A percentile compares a stretch with the other conserved stretches of the same genome.
These are phyloP conservation scores for Diaporthe sp. DNA, from an alignment of 2,329 filamentous ascomycete species.

Conservation along the genomic window DNA sequence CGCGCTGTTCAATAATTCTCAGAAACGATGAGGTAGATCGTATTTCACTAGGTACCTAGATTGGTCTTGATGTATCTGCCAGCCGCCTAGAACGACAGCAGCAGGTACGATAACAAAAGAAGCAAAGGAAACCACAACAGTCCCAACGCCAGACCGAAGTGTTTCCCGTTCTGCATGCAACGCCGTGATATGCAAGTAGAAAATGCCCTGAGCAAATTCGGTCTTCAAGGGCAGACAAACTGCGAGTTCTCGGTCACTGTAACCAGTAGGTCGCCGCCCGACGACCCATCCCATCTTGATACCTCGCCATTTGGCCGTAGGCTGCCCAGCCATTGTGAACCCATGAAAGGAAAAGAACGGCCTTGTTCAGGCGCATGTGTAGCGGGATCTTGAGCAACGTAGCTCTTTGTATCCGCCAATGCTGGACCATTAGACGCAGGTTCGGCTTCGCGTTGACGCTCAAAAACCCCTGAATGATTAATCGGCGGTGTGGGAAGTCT, in stretches of 20 bases:
- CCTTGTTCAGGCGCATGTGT: not conserved
- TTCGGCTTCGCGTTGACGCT: not conserved
- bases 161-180: slow-evolving; percentile 34
- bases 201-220: slow-evolving; percentile 1
- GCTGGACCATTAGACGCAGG: not conserved
- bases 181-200: slow-evolving; percentile 37
- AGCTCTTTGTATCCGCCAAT: not conserved
- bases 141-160: slow-evolving; percentile 28
- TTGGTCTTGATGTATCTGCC: not conserved
- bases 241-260: not conserved
- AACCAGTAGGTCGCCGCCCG: not conserved
- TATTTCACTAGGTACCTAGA: not conserved
- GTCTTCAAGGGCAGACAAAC: not conserved
- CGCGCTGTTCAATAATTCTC: too few species aligned
- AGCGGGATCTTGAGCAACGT: not conserved
- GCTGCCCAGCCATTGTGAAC: too few species aligned
- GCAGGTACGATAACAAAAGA: not conserved
- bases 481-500: not conserved
- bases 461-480: too few species aligned
- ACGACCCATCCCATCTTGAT: not conserved
- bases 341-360: not conserved
- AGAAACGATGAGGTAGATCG: not conserved
- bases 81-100: not conserved
- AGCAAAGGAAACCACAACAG: slow-evolving; percentile 22
- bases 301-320: not conserved